Percentiles rank a stretch among this genome's conserved stretches.
phyloP scores from a whole-genome alignment of 768 basidiomycete genomes.

The Lentinula sp. region DNA sequence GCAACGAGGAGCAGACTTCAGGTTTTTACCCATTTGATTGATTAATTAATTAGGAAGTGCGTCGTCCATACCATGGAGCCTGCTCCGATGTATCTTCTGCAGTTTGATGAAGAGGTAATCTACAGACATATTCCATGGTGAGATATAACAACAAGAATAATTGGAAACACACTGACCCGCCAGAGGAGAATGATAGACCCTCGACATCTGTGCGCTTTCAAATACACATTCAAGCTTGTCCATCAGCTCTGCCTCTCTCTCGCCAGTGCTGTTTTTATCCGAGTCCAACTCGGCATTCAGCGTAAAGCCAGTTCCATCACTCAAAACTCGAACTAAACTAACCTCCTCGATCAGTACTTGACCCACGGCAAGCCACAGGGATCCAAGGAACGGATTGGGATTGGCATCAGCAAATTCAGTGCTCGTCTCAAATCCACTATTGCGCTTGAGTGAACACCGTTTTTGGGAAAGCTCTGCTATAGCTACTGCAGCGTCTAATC shows the following conservation, averaged over 20 bases:
- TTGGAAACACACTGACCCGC: background rate
- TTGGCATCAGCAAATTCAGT: background rate
- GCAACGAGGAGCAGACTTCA: too few species aligned
- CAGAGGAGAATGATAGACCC: background rate
- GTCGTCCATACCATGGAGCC: background rate
- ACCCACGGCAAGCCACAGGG: background rate
- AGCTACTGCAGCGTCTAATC: background rate
- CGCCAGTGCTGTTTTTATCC: background rate
- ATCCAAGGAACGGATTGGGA: constrained; percentile 5
- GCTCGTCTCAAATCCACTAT: too few species aligned
- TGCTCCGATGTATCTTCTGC: background rate
- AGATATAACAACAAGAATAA: background rate
- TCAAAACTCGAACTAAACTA: background rate
- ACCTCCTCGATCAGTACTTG: background rate
- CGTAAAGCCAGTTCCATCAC: background rate
- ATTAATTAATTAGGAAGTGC: too few species aligned
- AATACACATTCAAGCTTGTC: background rate
- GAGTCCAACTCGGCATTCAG: background rate
- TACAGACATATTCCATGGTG: background rate
- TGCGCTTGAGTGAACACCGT: background rate
- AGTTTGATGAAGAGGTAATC: background rate
- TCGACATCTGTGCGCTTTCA: background rate
- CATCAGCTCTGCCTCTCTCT: background rate
- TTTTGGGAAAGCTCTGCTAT: background rate
- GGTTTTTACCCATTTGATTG: too few species aligned